These are phyloP conservation scores for Mitragyna speciosa DNA, from an alignment of 257 asterid genomes.

Conservation along the genomic window DNA sequence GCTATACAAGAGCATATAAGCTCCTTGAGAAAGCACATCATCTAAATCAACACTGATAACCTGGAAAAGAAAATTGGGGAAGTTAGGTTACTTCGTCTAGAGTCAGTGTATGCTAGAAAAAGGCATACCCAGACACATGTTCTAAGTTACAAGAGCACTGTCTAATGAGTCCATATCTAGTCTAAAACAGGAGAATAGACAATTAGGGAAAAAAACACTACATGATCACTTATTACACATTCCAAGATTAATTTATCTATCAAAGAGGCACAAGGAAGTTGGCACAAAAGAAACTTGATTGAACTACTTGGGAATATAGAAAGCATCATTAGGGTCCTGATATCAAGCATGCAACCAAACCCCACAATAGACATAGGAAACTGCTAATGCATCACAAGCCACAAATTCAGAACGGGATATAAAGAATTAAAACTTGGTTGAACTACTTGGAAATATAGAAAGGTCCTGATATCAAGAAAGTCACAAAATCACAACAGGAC, in stretches of 20 bases:
- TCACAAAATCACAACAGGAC: no score
- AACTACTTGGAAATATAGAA: no score
- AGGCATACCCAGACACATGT: background rate
- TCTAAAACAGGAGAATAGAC: background rate
- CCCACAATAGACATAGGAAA: background rate
- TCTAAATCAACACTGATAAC: conserved; percentile 67
- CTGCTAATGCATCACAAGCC: background rate
- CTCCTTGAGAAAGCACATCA: conserved; percentile 96
- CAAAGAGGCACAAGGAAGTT: background rate
- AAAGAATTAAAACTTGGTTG: background rate
- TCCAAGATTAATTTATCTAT: background rate
- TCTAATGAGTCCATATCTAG: background rate
- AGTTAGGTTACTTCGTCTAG: background rate
- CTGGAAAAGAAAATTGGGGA: conserved; percentile 35
- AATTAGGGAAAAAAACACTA: background rate
- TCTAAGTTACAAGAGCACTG: background rate
- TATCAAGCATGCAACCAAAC: background rate
- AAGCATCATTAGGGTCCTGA: background rate
- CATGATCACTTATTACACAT: background rate
- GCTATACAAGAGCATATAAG: conserved; percentile 93
- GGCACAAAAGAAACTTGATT: background rate
- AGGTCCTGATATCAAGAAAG: no score
- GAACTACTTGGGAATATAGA: background rate
- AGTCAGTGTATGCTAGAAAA: background rate
- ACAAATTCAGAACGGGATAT: background rate